Evolutionary conservation across 2,329 filamentous ascomycete genomes (phyloP).

Genomic region (Plectosphaerella cucumerina): DNA sequence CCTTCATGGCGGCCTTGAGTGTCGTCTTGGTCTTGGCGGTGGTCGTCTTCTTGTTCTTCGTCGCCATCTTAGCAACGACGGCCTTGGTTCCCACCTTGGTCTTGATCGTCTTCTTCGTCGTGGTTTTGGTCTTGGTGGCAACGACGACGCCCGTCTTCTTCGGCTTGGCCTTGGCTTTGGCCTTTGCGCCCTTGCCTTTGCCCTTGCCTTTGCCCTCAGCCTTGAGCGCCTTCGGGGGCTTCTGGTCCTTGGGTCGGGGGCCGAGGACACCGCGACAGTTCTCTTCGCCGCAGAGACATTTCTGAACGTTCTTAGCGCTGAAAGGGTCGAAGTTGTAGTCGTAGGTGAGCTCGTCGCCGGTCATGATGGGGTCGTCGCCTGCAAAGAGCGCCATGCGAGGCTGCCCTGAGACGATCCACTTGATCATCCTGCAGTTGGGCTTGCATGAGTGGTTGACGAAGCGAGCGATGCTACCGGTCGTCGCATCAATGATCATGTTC

Average conservation of each 20-base stretch:
- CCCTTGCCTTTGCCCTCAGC: conserved; percentile 22
- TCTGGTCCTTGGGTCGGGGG: conserved; percentile 52
- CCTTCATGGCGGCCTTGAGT: conserved; percentile 16
- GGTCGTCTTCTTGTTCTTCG: conserved; percentile 42
- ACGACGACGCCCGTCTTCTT: background rate
- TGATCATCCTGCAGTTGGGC: conserved; percentile 96
- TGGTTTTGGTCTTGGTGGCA: conserved; percentile 6
- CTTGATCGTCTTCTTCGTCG: conserved; percentile 5
- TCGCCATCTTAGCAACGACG: conserved; percentile 16
- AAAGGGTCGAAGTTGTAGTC: conserved; percentile 76
- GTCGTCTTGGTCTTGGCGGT: conserved; percentile 46
- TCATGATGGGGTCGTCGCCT: conserved; percentile 83
- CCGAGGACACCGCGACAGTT: conserved; percentile 64
- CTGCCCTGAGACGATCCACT: conserved; percentile 91
- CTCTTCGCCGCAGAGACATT: conserved; percentile 57
- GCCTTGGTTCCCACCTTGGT: conserved; percentile 33
- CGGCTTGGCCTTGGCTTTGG: conserved; percentile 11
- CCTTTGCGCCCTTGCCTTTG: conserved; percentile 16
- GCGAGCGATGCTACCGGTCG: conserved; percentile 88
- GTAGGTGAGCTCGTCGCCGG: conserved; percentile 93
- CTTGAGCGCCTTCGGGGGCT: conserved; percentile 38
- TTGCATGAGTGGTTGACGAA: conserved; percentile 98
- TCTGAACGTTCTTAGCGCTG: conserved; percentile 64
- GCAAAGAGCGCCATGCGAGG: conserved; percentile 97
- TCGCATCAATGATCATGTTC: conserved; percentile 97